Evolutionary conservation across 2,329 filamentous ascomycete genomes (phyloP).

Genomic region (Ophiostoma sp.): DNA sequence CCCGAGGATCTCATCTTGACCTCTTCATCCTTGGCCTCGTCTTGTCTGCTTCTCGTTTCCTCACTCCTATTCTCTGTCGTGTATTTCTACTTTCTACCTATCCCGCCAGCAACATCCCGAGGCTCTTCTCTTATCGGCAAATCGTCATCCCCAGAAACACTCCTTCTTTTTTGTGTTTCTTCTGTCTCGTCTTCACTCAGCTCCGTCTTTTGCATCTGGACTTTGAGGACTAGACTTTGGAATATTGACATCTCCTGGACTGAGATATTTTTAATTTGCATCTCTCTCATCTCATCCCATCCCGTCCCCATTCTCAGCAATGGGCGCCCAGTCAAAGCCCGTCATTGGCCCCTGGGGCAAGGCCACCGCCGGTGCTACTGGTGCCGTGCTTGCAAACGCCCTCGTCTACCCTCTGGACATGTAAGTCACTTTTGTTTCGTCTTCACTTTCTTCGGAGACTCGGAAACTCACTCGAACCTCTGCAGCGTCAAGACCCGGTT

Average conservation of each 20-base stretch:
- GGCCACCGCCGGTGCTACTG: slow-evolving; percentile 85
- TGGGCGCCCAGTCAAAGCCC: slow-evolving; percentile 59
- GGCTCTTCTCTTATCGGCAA: slow-evolving; percentile 1
- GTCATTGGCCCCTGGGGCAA: slow-evolving; percentile 85
- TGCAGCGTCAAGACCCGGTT: slow-evolving; percentile 87
- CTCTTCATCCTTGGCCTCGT: background rate
- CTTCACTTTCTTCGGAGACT: background rate
- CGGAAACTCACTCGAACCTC: background rate
- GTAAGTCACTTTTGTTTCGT: slow-evolving; percentile 41
- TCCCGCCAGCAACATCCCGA: slow-evolving; percentile 12
- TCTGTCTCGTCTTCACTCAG: background rate
- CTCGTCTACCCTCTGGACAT: slow-evolving; percentile 95
- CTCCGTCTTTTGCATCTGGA: background rate
- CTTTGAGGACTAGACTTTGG: background rate
- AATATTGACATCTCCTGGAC: background rate
- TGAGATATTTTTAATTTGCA: background rate
- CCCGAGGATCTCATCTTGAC: background rate
- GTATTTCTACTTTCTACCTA: background rate
- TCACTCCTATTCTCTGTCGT: slow-evolving; percentile 9
- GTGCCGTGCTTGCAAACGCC: slow-evolving; percentile 90
- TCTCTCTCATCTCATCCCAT: background rate
- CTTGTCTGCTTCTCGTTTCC: background rate
- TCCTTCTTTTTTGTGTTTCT: background rate
- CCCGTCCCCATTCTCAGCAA: background rate
- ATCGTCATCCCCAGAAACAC: slow-evolving; percentile 1